These are phyloP conservation scores for Hemileccinum rubropunctum DNA, from an alignment of 768 basidiomycete species.

Conservation along the genomic window DNA sequence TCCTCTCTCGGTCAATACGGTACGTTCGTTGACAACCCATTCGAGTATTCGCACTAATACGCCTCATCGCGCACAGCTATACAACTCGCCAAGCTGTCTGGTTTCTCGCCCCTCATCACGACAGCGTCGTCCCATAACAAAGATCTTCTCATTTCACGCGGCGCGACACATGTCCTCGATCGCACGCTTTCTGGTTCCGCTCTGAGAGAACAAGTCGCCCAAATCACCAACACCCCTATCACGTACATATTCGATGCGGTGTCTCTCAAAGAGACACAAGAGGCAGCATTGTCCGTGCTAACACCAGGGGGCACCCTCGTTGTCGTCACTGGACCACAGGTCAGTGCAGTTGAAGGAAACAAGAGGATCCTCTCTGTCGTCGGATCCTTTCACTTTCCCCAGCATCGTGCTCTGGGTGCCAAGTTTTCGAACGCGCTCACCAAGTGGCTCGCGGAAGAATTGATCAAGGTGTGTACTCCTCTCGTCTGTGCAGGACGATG, in stretches of 20 bases:
- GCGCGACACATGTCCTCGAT: constrained; percentile 38
- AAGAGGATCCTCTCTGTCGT: background rate
- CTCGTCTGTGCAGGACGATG: too few relatives aligned
- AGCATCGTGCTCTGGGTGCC: constrained; percentile 8
- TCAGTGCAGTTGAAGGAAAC: constrained; percentile 1
- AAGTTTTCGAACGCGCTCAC: constrained; percentile 10
- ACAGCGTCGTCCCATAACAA: constrained; percentile 37
- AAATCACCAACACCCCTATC: constrained; percentile 6
- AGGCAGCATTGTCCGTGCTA: constrained; percentile 27
- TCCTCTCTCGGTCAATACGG: constrained; percentile 38
- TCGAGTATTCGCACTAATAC: too few relatives aligned
- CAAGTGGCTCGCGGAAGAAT: constrained; percentile 17
- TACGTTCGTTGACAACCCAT: too few relatives aligned
- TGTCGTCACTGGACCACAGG: background rate
- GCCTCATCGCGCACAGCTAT: constrained; percentile 17
- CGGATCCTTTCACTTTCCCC: constrained; percentile 3
- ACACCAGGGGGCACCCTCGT: constrained; percentile 29
- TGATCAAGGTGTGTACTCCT: constrained; percentile 12
- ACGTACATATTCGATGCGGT: constrained; percentile 29
- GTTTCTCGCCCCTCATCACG: constrained; percentile 36
- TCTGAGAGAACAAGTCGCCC: constrained; percentile 6
- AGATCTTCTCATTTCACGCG: constrained; percentile 29
- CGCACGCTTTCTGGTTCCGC: constrained; percentile 16
- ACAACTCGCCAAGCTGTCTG: constrained; percentile 33
- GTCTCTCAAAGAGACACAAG: constrained; percentile 32